A percentile compares a stretch with the other conserved stretches of the same genome.
phyloP scores from a whole-genome alignment of 1,139 yeast species.

The Scheffersomyces insectosa region DNA sequence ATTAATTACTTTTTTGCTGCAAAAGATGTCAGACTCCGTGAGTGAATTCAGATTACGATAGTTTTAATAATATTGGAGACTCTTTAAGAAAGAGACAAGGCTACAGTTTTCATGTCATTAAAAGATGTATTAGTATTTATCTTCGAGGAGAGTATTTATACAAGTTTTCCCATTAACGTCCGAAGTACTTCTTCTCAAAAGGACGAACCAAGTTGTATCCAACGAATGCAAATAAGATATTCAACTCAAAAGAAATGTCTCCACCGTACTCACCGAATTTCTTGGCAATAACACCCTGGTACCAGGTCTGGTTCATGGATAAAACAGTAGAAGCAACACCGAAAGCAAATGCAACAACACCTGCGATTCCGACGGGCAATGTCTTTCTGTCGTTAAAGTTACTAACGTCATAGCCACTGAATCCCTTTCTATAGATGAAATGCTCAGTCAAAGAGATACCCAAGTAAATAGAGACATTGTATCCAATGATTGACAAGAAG shows the following conservation, averaged over 20 bases:
- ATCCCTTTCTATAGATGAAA: slow-evolving; percentile 25
- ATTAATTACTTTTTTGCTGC: too few relatives aligned
- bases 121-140: too few relatives aligned
- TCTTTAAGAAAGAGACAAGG: not conserved
- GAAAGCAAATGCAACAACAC: slow-evolving; percentile 23
- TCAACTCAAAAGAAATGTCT: slow-evolving; percentile 30
- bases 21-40: too few relatives aligned
- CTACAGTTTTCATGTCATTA: too few relatives aligned
- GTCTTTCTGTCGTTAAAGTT: slow-evolving; percentile 21
- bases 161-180: slow-evolving; percentile 22
- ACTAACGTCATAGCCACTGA: slow-evolving; percentile 23
- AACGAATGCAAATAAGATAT: slow-evolving; percentile 24
- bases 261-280: slow-evolving; percentile 23
- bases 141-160: too few relatives aligned
- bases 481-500: slow-evolving; percentile 31
- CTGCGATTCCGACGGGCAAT: slow-evolving; percentile 29
- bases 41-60: too few relatives aligned
- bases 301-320: slow-evolving; percentile 33
- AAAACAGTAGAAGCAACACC: slow-evolving; percentile 32
- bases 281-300: slow-evolving; percentile 27
- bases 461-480: slow-evolving; percentile 30
- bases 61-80: too few relatives aligned
- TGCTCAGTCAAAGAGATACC: slow-evolving; percentile 30
- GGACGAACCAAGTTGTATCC: slow-evolving; percentile 28
- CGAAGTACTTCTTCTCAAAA: slow-evolving; percentile 25